Evolutionary conservation across 1,284 basidiomycete genomes (phyloP).

Genomic region (Ustilago shanxiensis): DNA sequence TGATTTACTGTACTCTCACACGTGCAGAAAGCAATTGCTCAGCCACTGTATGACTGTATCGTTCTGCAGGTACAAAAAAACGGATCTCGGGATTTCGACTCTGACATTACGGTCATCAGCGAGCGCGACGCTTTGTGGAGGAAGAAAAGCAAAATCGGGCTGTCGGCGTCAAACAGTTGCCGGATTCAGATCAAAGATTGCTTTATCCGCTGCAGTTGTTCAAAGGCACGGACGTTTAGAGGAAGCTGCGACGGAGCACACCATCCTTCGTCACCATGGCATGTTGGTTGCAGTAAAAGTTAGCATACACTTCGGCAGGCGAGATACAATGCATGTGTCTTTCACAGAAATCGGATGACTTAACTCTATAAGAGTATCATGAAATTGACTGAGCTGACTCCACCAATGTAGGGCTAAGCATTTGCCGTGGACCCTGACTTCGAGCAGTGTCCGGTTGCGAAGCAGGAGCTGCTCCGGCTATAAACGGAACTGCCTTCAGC

Average conservation of each 20-base stretch:
- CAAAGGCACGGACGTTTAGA: not conserved
- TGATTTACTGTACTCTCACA: constrained; percentile 2
- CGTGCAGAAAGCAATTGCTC: constrained; percentile 1
- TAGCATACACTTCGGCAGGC: too few species aligned
- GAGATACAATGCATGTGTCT: too few species aligned
- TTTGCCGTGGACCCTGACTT: constrained; percentile 4
- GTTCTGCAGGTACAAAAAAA: not conserved
- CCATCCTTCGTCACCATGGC: not conserved
- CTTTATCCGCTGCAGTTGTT: not conserved
- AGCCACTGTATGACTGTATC: not conserved
- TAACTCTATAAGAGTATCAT: too few species aligned
- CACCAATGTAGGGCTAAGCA: not conserved
- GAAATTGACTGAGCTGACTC: not conserved
- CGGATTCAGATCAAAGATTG: not conserved
- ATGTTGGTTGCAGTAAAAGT: not conserved
- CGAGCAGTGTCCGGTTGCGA: too few species aligned
- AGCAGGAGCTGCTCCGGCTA: too few species aligned
- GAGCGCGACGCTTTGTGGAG: not conserved
- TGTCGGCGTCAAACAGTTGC: constrained; percentile 2
- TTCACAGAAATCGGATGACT: too few species aligned
- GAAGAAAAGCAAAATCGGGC: not conserved
- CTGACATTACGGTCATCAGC: constrained; percentile 10
- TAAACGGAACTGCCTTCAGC: not conserved
- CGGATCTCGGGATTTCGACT: constrained; percentile 14
- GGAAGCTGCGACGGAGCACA: not conserved